Conservation (phyloP, 2,329 filamentous ascomycete genomes). For the Pseudogymnoascus sp. region DNA sequence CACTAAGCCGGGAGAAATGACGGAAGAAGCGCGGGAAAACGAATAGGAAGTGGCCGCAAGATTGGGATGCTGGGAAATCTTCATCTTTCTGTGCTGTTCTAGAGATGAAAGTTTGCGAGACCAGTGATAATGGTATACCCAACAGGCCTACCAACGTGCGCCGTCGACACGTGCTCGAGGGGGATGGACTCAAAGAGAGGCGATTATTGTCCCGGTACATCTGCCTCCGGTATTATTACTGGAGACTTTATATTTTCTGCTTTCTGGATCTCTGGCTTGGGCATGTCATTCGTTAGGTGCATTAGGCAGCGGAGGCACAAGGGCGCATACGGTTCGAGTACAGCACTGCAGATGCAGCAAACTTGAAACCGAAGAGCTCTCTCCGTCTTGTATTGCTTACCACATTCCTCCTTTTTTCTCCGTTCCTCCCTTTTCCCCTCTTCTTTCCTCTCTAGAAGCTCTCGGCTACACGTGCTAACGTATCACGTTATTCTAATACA, state of each 20-base stretch:
- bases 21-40: neutral
- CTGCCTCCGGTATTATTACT: neutral
- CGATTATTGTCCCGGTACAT: neutral
- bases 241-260: neutral
- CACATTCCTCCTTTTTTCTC: neutral
- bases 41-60: neutral
- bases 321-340: neutral
- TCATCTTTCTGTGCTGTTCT: neutral
- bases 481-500: neutral
- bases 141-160: neutral
- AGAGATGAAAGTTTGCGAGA: neutral
- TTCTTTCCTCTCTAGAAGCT: neutral
- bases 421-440: neutral
- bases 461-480: neutral
- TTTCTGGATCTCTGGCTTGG: neutral
- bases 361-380: neutral
- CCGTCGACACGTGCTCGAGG: neutral
- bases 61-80: neutral
- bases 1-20: neutral
- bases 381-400: neutral
- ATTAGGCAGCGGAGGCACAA: neutral
- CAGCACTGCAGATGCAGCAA: neutral
- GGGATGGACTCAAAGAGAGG: neutral
- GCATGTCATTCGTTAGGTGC: neutral
- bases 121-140: neutral